Conservation (phyloP, 495 filamentous ascomycete species). For the Podospora australis region DNA sequence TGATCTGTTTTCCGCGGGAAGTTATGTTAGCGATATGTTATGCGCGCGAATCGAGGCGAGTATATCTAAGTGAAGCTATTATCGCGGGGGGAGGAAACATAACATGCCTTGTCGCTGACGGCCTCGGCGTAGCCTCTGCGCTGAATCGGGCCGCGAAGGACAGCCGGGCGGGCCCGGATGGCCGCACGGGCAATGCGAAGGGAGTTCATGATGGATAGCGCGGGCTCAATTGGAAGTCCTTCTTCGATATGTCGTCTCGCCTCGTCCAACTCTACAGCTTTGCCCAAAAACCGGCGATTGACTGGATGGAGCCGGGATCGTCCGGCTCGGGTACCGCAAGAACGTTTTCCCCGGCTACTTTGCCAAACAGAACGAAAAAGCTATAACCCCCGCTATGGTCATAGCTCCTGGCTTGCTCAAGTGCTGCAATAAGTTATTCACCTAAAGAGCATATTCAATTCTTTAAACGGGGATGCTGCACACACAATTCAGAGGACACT, state of each 20-base stretch:
- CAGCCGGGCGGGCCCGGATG: conserved; percentile 67
- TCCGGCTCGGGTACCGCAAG: neutral
- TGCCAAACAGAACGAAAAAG: too few species aligned
- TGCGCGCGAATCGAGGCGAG: neutral
- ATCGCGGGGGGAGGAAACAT: conserved; percentile 13
- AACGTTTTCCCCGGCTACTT: conserved; percentile 1
- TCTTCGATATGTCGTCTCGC: conserved; percentile 1
- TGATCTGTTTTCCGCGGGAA: conserved; percentile 70
- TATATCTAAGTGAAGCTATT: conserved; percentile 13
- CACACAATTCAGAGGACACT: too few species aligned
- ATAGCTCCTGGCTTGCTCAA: neutral
- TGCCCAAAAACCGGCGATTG: conserved; percentile 7
- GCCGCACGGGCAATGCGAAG: conserved; percentile 84
- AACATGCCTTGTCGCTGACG: conserved; percentile 64
- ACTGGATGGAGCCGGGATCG: conserved; percentile 5
- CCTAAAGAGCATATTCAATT: too few species aligned
- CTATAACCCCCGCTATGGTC: too few species aligned
- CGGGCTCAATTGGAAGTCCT: conserved; percentile 41
- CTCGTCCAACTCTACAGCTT: neutral
- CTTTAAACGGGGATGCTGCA: too few species aligned
- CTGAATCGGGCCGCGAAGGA: conserved; percentile 62
- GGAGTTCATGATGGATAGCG: conserved; percentile 72
- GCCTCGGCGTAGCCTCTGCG: conserved; percentile 92
- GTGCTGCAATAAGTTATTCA: too few species aligned
- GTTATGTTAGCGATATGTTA: conserved; percentile 13